Evolutionary conservation across 306 rosid genomes (phyloP).

Genomic region (Rosa chinensis): DNA sequence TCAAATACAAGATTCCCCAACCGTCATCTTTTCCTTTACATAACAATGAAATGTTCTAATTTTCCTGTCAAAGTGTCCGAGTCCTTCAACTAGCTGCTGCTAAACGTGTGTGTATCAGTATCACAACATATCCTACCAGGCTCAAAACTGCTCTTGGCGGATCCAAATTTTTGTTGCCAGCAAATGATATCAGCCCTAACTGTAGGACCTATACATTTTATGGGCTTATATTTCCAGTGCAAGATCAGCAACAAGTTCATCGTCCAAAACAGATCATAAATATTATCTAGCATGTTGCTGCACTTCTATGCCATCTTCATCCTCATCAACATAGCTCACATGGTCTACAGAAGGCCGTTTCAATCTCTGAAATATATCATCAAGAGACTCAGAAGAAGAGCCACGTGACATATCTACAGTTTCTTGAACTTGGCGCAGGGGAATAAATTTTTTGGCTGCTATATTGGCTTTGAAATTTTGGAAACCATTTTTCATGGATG

Average conservation of each 20-base stretch:
- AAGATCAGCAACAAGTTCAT: constrained; percentile 14
- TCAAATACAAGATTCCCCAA: constrained; percentile 29
- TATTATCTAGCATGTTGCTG: constrained; percentile 48
- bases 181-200: constrained; percentile 27
- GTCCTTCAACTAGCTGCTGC: constrained; percentile 20
- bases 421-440: constrained; percentile 62
- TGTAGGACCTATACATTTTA: constrained; percentile 50
- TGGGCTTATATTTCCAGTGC: constrained; percentile 27
- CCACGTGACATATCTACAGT: constrained; percentile 39
- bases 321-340: constrained; percentile 40
- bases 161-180: constrained; percentile 11
- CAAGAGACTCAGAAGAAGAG: constrained; percentile 84
- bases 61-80: constrained; percentile 15
- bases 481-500: constrained; percentile 74
- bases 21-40: background rate
- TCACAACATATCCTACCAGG: constrained; percentile 20
- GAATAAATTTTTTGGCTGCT: constrained; percentile 56
- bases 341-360: constrained; percentile 60
- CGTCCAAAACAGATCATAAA: constrained; percentile 11
- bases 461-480: constrained; percentile 73
- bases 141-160: constrained; percentile 6
- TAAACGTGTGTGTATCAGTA: constrained; percentile 28
- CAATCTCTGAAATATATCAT: constrained; percentile 89
- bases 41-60: constrained; percentile 9
- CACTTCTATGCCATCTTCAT: constrained; percentile 31